Conservation (phyloP, 2,329 filamentous ascomycete species). For the Leptoxyphium fumago region DNA sequence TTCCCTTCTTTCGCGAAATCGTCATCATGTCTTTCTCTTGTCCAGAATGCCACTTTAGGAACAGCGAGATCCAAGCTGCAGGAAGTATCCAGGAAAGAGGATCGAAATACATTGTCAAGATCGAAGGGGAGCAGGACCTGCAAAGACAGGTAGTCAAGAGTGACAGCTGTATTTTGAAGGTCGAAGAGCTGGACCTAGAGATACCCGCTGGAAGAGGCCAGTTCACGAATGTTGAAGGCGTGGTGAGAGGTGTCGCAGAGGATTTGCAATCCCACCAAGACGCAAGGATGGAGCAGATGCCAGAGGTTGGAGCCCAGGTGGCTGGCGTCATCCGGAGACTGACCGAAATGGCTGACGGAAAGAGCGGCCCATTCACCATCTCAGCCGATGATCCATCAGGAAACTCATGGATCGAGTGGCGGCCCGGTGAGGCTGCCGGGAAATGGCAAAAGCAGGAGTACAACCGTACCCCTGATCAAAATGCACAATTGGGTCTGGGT, state of each 20-base stretch:
- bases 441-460: conserved; percentile 87
- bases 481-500: conserved; percentile 66
- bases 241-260: conserved; percentile 62
- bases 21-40: conserved; percentile 96
- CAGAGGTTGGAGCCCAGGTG: conserved; percentile 67
- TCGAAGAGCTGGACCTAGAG: conserved; percentile 86
- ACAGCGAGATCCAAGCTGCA: conserved; percentile 88
- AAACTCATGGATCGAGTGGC: conserved; percentile 92
- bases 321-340: conserved; percentile 60
- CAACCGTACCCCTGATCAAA: conserved; percentile 68
- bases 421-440: conserved; percentile 57
- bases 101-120: conserved; percentile 64
- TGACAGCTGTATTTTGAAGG: conserved; percentile 69
- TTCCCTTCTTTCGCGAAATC: conserved; percentile 94
- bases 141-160: conserved; percentile 83
- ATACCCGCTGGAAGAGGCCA: conserved; percentile 83
- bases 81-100: conserved; percentile 85
- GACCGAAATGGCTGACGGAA: conserved; percentile 61
- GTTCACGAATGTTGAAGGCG: conserved; percentile 83
- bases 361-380: conserved; percentile 74
- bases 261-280: conserved; percentile 73
- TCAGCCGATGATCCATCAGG: conserved; percentile 82
- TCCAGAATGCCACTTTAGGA: conserved; percentile 74
- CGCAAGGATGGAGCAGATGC: conserved; percentile 60
- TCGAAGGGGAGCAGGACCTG: conserved; percentile 61